Conservation (phyloP, 2,329 filamentous ascomycete genomes). For the Colletotrichum liriopes region DNA sequence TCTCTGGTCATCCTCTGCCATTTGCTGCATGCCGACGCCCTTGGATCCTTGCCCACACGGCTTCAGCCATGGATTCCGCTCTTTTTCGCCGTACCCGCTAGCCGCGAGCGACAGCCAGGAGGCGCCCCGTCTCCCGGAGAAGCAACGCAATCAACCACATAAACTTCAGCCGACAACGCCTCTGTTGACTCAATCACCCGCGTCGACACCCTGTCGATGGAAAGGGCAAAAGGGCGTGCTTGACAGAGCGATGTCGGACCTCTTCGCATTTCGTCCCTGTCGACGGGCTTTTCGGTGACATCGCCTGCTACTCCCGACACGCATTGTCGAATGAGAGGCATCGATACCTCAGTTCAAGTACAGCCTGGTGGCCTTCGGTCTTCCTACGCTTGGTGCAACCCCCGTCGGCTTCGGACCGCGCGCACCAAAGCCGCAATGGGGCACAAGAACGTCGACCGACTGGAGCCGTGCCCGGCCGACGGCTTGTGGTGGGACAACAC, state of each 20-base stretch:
- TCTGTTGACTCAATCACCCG: conserved; percentile 12
- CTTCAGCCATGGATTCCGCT: background rate
- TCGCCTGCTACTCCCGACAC: background rate
- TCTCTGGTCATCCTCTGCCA: background rate
- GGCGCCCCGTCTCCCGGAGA: background rate
- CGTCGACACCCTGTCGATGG: conserved; percentile 16
- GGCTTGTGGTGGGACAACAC: conserved; percentile 39
- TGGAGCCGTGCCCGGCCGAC: conserved; percentile 42
- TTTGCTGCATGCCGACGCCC: background rate
- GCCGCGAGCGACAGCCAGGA: background rate
- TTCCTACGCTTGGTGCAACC: background rate
- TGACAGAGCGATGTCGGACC: conserved; percentile 26
- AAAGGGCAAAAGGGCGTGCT: conserved; percentile 34
- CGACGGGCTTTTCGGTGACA: background rate
- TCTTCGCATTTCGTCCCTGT: background rate
- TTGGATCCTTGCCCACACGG: background rate
- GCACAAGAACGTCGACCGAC: conserved; percentile 39
- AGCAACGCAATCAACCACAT: background rate
- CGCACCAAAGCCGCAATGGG: conserved; percentile 42
- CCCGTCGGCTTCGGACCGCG: conserved; percentile 35
- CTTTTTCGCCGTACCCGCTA: no score
- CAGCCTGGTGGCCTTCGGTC: background rate
- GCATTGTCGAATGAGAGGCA: conserved; percentile 7
- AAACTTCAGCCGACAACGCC: background rate
- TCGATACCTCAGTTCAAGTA: background rate